These are phyloP conservation scores for Colletotrichum sp. DNA, from an alignment of 2,329 filamentous ascomycete species.

Conservation along the genomic window DNA sequence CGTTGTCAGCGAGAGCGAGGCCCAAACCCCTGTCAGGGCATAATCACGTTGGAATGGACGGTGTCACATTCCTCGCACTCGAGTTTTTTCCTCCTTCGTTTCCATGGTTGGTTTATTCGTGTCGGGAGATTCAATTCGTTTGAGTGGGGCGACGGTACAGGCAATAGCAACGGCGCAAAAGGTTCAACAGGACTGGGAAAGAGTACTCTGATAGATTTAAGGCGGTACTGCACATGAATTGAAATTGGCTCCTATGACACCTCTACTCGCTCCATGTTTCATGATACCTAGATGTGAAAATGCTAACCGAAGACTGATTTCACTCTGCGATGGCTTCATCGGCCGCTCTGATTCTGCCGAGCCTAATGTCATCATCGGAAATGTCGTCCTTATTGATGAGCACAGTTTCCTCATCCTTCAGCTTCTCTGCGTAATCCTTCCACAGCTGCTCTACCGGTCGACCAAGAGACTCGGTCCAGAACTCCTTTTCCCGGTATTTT, in stretches of 20 bases:
- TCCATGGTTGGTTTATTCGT: background rate
- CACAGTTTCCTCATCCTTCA: constrained; percentile 24
- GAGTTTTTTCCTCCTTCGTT: background rate
- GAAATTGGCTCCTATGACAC: background rate
- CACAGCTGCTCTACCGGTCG: constrained; percentile 72
- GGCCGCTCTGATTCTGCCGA: constrained; percentile 7
- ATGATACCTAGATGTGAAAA: background rate
- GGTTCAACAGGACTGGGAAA: constrained; percentile 15
- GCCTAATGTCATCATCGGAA: constrained; percentile 21
- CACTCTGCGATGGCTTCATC: background rate
- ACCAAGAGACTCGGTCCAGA: constrained; percentile 75
- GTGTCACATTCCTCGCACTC: background rate
- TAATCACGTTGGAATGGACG: constrained; percentile 13
- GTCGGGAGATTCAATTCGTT: background rate
- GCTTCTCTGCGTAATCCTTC: constrained; percentile 66
- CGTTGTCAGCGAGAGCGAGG: constrained; percentile 62
- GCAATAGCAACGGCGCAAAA: constrained; percentile 4
- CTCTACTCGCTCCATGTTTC: background rate
- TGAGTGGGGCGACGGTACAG: background rate
- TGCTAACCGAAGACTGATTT: background rate
- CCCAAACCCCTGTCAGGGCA: constrained; percentile 34
- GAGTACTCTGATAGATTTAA: constrained; percentile 1
- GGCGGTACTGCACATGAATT: background rate
- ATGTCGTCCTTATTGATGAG: constrained; percentile 26
- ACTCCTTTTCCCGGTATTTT: constrained; percentile 66